Evolutionary conservation across 2,329 filamentous ascomycete species (phyloP).

Genomic region (Gnomoniopsis sp.): DNA sequence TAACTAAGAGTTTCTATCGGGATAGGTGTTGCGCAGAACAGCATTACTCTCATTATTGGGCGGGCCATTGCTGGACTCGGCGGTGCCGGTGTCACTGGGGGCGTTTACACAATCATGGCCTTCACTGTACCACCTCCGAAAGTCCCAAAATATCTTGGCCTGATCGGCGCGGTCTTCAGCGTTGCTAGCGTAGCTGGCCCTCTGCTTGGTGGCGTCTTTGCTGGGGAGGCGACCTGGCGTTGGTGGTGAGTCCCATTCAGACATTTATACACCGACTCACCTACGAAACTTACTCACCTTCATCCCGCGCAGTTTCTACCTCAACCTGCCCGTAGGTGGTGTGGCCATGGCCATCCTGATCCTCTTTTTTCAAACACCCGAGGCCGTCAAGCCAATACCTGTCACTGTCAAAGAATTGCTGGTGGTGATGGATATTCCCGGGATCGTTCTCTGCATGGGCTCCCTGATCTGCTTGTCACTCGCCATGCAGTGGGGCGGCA

Average conservation of each 20-base stretch:
- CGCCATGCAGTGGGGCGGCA: slow-evolving; percentile 45
- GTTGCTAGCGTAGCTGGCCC: slow-evolving; percentile 45
- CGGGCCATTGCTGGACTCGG: slow-evolving; percentile 30
- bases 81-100: slow-evolving; percentile 39
- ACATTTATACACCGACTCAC: too few species aligned
- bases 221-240: slow-evolving; percentile 32
- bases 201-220: slow-evolving; percentile 46
- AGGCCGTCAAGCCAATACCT: slow-evolving; percentile 18
- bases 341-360: slow-evolving; percentile 25
- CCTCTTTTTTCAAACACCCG: slow-evolving; percentile 25
- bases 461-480: slow-evolving; percentile 42
- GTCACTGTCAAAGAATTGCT: slow-evolving; percentile 15
- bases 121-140: slow-evolving; percentile 25
- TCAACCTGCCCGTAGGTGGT: slow-evolving; percentile 33
- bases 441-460: slow-evolving; percentile 25
- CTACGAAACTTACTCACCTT: too few species aligned
- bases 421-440: slow-evolving; percentile 25
- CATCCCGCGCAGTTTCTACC: slow-evolving; percentile 33
- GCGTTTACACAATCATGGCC: slow-evolving; percentile 33
- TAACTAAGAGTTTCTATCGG: not conserved
- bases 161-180: slow-evolving; percentile 40
- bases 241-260: not conserved
- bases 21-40: slow-evolving; percentile 28
- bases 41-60: slow-evolving; percentile 31
- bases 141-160: slow-evolving; percentile 28